Evolutionary conservation across 768 basidiomycete genomes (phyloP), one percentile per base, ranked within the genome.

Genomic region (Suillus discolor): DNA sequence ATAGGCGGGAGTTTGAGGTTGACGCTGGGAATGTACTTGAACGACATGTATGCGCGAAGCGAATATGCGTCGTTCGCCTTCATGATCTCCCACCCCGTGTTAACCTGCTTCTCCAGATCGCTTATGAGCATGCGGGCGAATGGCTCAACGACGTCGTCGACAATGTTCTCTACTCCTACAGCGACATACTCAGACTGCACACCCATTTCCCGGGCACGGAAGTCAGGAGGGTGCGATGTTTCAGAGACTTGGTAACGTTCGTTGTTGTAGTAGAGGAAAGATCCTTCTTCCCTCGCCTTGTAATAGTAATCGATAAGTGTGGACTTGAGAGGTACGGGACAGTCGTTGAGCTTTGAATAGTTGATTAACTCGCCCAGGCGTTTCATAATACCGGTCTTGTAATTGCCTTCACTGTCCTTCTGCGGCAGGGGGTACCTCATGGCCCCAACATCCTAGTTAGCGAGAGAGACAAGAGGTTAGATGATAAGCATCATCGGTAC

Each of bases 401-500:
- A 72, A 1, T 60, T 28, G 41, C 70, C 72, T 0, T 60, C 20
- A 6, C 0, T 28, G 5, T 61, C 69, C 61, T 69, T 72, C 67
- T 67, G 67, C 18, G 71, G 71, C 20, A 72, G 49, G 2, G 73
- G 73, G 66, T 70, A 83, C 3, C 82, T 76, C 81, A 82, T 82
- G 1, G 81, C 82, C 0, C 82, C 82, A 34, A 77, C 74, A 63
- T 82, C 82, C 71, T 73, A 57, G 9, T 34, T 31, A 54, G 6
- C 28, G 0, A 23, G 25, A 61, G 73, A 76, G 57, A 41, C 62
- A 54, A 18, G 20, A 59, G 16, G 25, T 62, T 53, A 23, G n/a
- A n/a, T n/a, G n/a, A n/a, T n/a, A n/a, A n/a, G n/a, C n/a, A 49
- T 36, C 11, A 9, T 45, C 28, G 34, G 25, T 18, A 6, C 8